Percentiles rank a stretch among this genome's conserved stretches.
Evolutionary conservation across 768 basidiomycete genomes (phyloP).

Genomic region (Calocybe cyanea): DNA sequence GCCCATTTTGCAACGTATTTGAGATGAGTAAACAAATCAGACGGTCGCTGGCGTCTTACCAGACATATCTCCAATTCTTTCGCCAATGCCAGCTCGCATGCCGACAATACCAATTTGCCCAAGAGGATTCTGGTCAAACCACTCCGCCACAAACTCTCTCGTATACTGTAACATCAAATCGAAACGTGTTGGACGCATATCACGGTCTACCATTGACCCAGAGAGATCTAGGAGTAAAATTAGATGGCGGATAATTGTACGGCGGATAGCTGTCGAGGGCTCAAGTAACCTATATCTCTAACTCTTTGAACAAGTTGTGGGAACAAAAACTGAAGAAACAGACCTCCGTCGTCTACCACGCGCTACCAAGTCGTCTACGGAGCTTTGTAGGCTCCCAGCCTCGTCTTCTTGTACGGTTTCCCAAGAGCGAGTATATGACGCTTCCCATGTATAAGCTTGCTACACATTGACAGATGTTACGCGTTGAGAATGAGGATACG

Average conservation of each 20-base stretch:
- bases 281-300: conserved; percentile 56
- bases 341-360: conserved; percentile 81
- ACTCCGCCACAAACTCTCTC: conserved; percentile 88
- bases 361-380: conserved; percentile 88
- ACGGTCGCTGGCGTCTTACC: conserved; percentile 42
- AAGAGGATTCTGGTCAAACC: conserved; percentile 99
- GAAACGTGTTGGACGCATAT: conserved; percentile 93
- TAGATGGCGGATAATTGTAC: conserved; percentile 95
- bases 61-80: conserved; percentile 88
- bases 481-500: conserved; percentile 4
- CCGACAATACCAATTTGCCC: conserved; percentile 96
- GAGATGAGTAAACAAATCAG: conserved; percentile 1
- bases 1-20: not conserved
- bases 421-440: conserved; percentile 92
- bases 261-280: conserved; percentile 82
- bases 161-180: conserved; percentile 89
- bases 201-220: conserved; percentile 88
- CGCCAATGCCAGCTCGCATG: conserved; percentile 87
- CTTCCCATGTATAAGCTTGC: conserved; percentile 96
- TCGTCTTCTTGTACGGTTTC: conserved; percentile 97
- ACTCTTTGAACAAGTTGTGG: conserved; percentile 1
- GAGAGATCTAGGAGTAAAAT: conserved; percentile 92
- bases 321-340: conserved; percentile 16
- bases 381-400: conserved; percentile 81
- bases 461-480: conserved; percentile 21